phyloP scores from a whole-genome alignment of 2,329 filamentous ascomycete genomes.

The Curvularia sp. region DNA sequence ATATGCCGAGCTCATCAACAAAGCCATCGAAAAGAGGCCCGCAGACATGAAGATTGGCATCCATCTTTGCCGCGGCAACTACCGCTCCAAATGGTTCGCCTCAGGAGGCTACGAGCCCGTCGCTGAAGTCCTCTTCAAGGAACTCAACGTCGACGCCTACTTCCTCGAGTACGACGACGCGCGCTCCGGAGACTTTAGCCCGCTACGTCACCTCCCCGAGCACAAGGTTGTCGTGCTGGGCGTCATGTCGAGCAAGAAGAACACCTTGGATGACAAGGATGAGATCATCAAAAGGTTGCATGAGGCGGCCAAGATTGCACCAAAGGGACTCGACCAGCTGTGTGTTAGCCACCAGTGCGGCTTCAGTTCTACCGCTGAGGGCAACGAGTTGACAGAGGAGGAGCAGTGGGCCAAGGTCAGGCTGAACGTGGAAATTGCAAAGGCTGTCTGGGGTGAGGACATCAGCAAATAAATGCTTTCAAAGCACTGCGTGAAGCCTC shows the following conservation, averaged over 20 bases:
- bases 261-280: constrained; percentile 60
- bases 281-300: constrained; percentile 50
- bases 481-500: not conserved
- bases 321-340: constrained; percentile 62
- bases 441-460: constrained; percentile 63
- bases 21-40: constrained; percentile 60
- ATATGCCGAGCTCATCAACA: constrained; percentile 64
- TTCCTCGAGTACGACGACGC: constrained; percentile 68
- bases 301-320: constrained; percentile 55
- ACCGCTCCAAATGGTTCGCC: constrained; percentile 64
- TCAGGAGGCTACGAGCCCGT: constrained; percentile 66
- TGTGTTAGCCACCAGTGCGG: constrained; percentile 66
- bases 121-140: constrained; percentile 64
- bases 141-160: constrained; percentile 64
- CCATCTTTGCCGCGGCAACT: constrained; percentile 65
- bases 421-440: constrained; percentile 63
- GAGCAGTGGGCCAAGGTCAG: constrained; percentile 66
- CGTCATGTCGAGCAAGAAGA: constrained; percentile 64
- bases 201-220: constrained; percentile 61
- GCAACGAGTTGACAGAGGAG: constrained; percentile 63
- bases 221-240: constrained; percentile 64
- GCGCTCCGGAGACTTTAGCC: constrained; percentile 62
- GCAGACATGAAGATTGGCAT: constrained; percentile 64
- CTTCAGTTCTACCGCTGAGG: constrained; percentile 64
- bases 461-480: constrained; percentile 27